These are phyloP conservation scores for Candida maesae DNA, from an alignment of 805 yeast genomes.

Conservation along the genomic window DNA sequence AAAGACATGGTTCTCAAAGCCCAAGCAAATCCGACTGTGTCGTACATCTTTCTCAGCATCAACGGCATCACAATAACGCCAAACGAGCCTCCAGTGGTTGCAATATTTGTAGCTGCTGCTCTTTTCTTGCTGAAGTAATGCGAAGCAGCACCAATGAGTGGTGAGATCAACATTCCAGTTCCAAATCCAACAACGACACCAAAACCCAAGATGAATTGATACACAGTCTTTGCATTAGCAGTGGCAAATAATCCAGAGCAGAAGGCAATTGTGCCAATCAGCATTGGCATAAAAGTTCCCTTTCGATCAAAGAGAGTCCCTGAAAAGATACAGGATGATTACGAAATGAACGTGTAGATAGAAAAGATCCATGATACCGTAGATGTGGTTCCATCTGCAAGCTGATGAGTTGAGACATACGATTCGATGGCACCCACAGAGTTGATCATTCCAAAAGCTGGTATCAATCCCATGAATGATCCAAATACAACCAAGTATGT, in stretches of 20 bases:
- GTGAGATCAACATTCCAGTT: slow-evolving; percentile 40
- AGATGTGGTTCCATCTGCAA: slow-evolving; percentile 40
- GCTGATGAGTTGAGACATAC: slow-evolving; percentile 50
- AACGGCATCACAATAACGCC: slow-evolving; percentile 50
- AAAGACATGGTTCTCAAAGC: slow-evolving; percentile 47
- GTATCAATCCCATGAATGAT: slow-evolving; percentile 48
- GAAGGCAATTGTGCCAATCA: slow-evolving; percentile 35
- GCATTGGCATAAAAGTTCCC: slow-evolving; percentile 38
- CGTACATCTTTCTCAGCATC: slow-evolving; percentile 38
- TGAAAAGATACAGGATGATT: slow-evolving; percentile 34
- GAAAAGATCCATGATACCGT: slow-evolving; percentile 56
- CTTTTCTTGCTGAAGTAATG: slow-evolving; percentile 41
- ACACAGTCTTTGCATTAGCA: slow-evolving; percentile 39
- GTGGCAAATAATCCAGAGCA: slow-evolving; percentile 41
- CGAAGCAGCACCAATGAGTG: slow-evolving; percentile 40
- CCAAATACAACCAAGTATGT: slow-evolving; percentile 57
- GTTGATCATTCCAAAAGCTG: slow-evolving; percentile 53
- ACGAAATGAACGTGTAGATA: slow-evolving; percentile 27
- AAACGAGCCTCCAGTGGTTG: slow-evolving; percentile 47
- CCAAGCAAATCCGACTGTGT: slow-evolving; percentile 49
- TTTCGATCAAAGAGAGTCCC: slow-evolving; percentile 44
- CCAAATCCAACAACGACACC: slow-evolving; percentile 45
- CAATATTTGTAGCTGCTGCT: slow-evolving; percentile 43
- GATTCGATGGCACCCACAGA: slow-evolving; percentile 60
- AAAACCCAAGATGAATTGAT: slow-evolving; percentile 51